phyloP scores from a whole-genome alignment of 352 stramenopile species.

The Elongisporangium undulatum region DNA sequence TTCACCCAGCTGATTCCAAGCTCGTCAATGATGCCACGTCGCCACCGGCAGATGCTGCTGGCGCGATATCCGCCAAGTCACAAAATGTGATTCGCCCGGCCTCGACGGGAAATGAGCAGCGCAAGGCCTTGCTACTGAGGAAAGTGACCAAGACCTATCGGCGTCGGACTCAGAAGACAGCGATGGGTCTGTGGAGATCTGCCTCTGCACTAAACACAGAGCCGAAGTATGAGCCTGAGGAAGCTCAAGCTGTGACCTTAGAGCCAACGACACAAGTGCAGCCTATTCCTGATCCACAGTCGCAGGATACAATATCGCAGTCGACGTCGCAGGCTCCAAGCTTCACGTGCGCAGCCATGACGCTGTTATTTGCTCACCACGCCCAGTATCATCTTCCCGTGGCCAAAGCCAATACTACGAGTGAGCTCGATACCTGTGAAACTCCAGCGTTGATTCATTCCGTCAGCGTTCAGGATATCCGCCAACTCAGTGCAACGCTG shows the following conservation, averaged over 20 bases:
- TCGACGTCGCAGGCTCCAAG: constrained; percentile 6
- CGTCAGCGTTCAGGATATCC: constrained; percentile 5
- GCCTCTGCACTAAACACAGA: neutral
- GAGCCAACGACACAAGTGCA: neutral
- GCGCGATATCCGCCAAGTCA: neutral
- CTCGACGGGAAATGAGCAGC: neutral
- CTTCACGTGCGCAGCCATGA: constrained; percentile 40
- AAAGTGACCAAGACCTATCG: neutral
- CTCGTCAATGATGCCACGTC: neutral
- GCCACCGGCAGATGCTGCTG: neutral
- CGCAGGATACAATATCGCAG: neutral
- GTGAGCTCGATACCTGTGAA: constrained; percentile 1
- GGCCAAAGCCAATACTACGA: neutral
- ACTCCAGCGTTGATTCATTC: constrained; percentile 5
- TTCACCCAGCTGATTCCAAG: neutral
- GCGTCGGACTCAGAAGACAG: neutral
- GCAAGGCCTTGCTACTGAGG: neutral
- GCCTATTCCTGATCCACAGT: neutral
- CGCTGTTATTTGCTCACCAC: constrained; percentile 22
- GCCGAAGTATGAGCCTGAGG: neutral
- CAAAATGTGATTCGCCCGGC: neutral
- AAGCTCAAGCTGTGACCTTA: neutral
- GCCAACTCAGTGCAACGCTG: constrained; percentile 13
- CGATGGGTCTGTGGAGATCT: neutral
- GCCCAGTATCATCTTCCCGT: constrained; percentile 11